Percentiles rank a stretch among this genome's conserved stretches.
Conservation (phyloP, 331 rosid genomes). For the Quercus tomentella region DNA sequence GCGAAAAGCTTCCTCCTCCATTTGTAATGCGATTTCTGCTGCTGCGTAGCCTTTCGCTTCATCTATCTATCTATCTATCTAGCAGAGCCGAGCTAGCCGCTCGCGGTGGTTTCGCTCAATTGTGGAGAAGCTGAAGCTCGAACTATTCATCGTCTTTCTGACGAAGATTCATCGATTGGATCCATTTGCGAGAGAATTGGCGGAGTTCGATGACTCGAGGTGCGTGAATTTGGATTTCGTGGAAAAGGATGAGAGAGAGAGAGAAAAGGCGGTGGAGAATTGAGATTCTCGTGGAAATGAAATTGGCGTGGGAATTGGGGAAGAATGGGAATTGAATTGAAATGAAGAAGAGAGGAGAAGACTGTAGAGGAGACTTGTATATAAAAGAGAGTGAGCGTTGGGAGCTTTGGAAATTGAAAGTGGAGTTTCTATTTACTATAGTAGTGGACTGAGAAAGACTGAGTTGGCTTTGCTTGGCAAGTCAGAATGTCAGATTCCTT, state of each 20-base stretch:
- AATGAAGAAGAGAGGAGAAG: neutral
- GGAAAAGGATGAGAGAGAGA: neutral
- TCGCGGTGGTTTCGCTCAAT: neutral
- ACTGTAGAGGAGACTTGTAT: neutral
- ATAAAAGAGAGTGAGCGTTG: neutral
- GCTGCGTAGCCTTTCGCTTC: conserved; percentile 78
- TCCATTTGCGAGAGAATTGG: neutral
- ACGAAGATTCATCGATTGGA: neutral
- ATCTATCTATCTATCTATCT: conserved; percentile 19
- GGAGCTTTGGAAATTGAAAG: neutral
- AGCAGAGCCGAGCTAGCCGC: too few relatives aligned
- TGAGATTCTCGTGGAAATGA: conserved; percentile 30
- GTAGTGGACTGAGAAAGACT: neutral
- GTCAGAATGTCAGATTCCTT: neutral
- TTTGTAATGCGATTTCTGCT: conserved; percentile 55
- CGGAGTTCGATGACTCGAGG: neutral
- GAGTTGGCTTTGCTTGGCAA: conserved; percentile 15
- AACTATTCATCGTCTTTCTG: neutral
- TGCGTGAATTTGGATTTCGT: neutral
- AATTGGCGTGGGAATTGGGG: neutral
- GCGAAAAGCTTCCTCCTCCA: conserved; percentile 75
- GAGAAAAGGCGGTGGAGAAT: neutral
- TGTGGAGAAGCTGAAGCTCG: neutral
- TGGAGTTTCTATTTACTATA: too few relatives aligned
- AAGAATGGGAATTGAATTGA: conserved; percentile 22